Conservation (phyloP, 2,329 filamentous ascomycete genomes). For the Claviceps capensis region DNA sequence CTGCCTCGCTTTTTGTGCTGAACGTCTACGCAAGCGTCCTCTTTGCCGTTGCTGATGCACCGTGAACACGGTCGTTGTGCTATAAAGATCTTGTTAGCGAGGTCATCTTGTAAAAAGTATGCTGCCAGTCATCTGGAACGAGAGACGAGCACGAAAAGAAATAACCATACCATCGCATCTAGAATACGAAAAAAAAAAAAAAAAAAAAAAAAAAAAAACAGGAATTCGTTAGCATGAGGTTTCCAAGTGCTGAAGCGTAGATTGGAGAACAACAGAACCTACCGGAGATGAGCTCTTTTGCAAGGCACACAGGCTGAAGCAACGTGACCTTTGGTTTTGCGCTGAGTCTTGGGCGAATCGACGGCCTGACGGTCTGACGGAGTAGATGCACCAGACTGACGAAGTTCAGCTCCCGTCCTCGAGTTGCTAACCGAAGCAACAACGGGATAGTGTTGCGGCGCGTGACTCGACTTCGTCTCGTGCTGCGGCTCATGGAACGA, state of each 20-base stretch:
- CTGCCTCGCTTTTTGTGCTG: slow-evolving; percentile 76
- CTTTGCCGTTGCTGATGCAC: slow-evolving; percentile 64
- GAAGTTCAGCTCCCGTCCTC: slow-evolving; percentile 10
- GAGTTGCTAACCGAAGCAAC: slow-evolving; percentile 7
- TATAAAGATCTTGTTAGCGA: slow-evolving; percentile 26
- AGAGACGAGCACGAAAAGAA: not conserved
- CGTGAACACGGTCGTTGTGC: slow-evolving; percentile 66
- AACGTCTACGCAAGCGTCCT: slow-evolving; percentile 70
- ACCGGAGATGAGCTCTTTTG: slow-evolving; percentile 69
- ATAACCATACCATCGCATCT: slow-evolving; percentile 3
- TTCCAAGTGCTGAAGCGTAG: not conserved
- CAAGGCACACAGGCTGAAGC: slow-evolving; percentile 77
- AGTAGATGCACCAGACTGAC: slow-evolving; percentile 18
- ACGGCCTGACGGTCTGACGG: slow-evolving; percentile 32
- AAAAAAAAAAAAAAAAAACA: not conserved
- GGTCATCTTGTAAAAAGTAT: not conserved
- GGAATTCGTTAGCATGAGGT: not conserved
- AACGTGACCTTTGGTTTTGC: slow-evolving; percentile 68
- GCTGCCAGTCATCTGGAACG: not conserved
- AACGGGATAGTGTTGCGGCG: slow-evolving; percentile 11
- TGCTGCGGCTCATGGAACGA: slow-evolving; percentile 11
- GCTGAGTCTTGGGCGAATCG: slow-evolving; percentile 45
- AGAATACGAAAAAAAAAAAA: not conserved
- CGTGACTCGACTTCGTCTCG: slow-evolving; percentile 2
- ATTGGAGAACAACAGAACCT: slow-evolving; percentile 12